phyloP scores from a whole-genome alignment of 352 stramenopile species.

The Globisporangium perplexum region DNA sequence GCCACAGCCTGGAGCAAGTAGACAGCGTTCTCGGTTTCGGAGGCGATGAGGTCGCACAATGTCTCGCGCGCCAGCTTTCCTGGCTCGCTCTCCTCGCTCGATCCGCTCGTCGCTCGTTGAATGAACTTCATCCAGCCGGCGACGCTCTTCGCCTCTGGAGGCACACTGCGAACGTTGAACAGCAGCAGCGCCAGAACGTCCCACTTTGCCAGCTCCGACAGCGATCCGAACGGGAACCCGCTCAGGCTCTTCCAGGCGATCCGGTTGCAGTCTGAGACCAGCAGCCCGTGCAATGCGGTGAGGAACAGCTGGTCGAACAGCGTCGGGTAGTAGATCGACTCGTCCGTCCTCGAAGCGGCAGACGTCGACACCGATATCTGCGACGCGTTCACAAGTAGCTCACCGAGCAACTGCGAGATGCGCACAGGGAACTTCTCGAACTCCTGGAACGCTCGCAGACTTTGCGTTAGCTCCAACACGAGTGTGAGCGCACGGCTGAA shows the following conservation, averaged over 20 bases:
- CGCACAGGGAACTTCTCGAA: conserved; percentile 75
- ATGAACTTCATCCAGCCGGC: conserved; percentile 67
- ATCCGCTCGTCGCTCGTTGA: conserved; percentile 22
- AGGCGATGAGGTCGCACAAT: conserved; percentile 53
- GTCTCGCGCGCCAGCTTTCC: conserved; percentile 31
- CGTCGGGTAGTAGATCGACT: conserved; percentile 60
- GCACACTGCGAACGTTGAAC: conserved; percentile 67
- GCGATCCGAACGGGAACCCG: conserved; percentile 60
- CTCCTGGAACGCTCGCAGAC: conserved; percentile 65
- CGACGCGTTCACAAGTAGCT: conserved; percentile 56
- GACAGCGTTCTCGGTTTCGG: conserved; percentile 58
- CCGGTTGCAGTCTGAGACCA: conserved; percentile 72
- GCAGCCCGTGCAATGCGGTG: conserved; percentile 65
- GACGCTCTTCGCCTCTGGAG: conserved; percentile 46
- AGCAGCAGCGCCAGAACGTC: conserved; percentile 71
- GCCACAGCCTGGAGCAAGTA: conserved; percentile 71
- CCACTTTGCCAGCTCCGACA: conserved; percentile 78
- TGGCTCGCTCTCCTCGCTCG: conserved; percentile 19
- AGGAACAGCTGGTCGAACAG: conserved; percentile 85
- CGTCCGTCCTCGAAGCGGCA: conserved; percentile 16
- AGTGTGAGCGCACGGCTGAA: conserved; percentile 72
- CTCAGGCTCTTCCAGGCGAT: conserved; percentile 69
- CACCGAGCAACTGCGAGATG: conserved; percentile 61
- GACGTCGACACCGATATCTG: conserved; percentile 35
- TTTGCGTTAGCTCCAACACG: conserved; percentile 70